Evolutionary conservation across 805 yeast genomes (phyloP), one percentile per base, ranked within the genome.

Genomic region (Myxozyma lipomycoides): DNA sequence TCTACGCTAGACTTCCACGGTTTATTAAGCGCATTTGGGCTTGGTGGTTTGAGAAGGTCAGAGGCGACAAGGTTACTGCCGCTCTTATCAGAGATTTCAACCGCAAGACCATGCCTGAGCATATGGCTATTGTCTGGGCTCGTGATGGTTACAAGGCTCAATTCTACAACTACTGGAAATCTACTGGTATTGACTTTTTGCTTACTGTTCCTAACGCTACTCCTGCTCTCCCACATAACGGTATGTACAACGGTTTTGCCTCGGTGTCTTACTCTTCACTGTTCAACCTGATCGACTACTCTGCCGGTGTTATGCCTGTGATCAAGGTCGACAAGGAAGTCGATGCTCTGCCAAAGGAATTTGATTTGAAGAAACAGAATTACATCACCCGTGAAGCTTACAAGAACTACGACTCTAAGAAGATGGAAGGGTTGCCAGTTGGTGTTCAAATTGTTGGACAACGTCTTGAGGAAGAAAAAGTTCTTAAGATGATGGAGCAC

Each of bases 371-470:
- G 43, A 55, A 56, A 21, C 60, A 64, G 40, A 74, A 71, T 60
- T 71, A 69, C 1, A 61, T 71, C 2, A 84, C 81, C 45, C 60
- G 65, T 39, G 71, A 67, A 19, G 73, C 77, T 32, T 73, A 72
- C 58, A 64, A 67, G 26, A 63, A 72, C 44, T 81, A 78, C 65
- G 74, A 78, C 55, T 75, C 83, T 0, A 73, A 68, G 45, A 75
- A 75, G 55, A 70, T 74, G 63, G 73, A 78, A 56, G 83, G 82
- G 3, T 78, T 82, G 49, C 82, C 87, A 0, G 81, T 80, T 12
- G 78, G 81, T 18, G 67, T 84, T n/a, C 88, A 83, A 64, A 67
- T 84, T 26, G 78, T 82, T 2, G 80, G 84, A n/a, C 72, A 73
- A 51, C 73, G 78, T 46, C 70, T 74, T 18, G 76, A 80, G 59